Percentiles rank a stretch among this genome's conserved stretches.
These are phyloP conservation scores for Arthroderma sp. DNA, from an alignment of 2,329 filamentous ascomycete species.

Conservation along the genomic window DNA sequence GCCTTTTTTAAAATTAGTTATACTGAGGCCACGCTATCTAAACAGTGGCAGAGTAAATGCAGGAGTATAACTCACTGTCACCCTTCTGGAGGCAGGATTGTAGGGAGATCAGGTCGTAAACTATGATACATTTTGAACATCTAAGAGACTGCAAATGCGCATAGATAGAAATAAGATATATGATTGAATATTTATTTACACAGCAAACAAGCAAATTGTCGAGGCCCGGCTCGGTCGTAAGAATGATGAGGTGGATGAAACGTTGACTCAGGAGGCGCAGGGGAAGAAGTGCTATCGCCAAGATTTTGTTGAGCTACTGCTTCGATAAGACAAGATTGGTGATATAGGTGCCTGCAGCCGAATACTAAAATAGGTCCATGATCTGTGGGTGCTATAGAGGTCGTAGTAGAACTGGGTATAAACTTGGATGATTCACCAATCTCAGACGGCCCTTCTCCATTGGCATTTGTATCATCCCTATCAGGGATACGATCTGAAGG, in stretches of 20 bases:
- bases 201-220: slow-evolving; percentile 25
- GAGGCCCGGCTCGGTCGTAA: slow-evolving; percentile 15
- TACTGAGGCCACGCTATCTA: too few species aligned
- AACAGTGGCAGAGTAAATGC: too few species aligned
- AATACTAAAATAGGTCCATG: slow-evolving; percentile 34
- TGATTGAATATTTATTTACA: slow-evolving; percentile 22
- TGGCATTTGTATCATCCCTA: background rate
- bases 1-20: too few species aligned
- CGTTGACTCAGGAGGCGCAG: background rate
- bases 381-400: slow-evolving; percentile 5
- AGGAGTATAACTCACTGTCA: too few species aligned
- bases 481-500: background rate
- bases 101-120: too few species aligned
- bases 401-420: background rate
- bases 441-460: slow-evolving; percentile 6
- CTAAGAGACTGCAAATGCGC: too few species aligned
- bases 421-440: background rate
- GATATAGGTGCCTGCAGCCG: slow-evolving; percentile 39
- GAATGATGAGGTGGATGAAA: background rate
- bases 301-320: slow-evolving; percentile 5
- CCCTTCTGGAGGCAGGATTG: too few species aligned
- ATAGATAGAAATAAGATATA: background rate
- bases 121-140: too few species aligned
- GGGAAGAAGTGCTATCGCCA: background rate
- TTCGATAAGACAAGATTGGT: slow-evolving; percentile 32